Conservation (phyloP, 1,284 basidiomycete species). For the Neolentinus lepideus region DNA sequence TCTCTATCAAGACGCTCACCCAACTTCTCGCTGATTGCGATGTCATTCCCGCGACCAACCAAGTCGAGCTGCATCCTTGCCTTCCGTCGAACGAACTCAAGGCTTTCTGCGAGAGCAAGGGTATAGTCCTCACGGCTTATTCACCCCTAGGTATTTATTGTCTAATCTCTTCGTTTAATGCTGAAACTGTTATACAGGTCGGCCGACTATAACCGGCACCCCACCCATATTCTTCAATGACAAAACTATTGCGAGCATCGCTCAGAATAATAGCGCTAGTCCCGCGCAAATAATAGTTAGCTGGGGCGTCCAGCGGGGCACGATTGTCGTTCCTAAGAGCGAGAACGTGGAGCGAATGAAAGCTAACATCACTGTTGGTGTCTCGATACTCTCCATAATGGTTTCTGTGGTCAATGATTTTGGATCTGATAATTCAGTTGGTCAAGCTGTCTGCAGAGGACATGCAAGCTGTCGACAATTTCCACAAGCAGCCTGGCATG, state of each 20-base stretch:
- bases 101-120: slow-evolving; percentile 40
- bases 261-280: slow-evolving; percentile 31
- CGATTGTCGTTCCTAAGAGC: slow-evolving; percentile 32
- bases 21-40: slow-evolving; percentile 26
- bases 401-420: background rate
- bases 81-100: slow-evolving; percentile 44
- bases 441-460: slow-evolving; percentile 9
- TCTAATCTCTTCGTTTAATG: background rate
- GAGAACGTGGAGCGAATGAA: slow-evolving; percentile 30
- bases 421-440: slow-evolving; percentile 18
- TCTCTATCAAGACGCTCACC: slow-evolving; percentile 31
- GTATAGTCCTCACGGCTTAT: slow-evolving; percentile 55
- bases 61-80: slow-evolving; percentile 43
- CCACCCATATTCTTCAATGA: slow-evolving; percentile 5
- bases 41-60: slow-evolving; percentile 43
- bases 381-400: background rate
- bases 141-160: slow-evolving; percentile 40
- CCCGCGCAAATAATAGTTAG: slow-evolving; percentile 40
- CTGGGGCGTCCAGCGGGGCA: slow-evolving; percentile 32
- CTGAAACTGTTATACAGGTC: background rate
- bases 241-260: slow-evolving; percentile 28
- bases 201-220: no score
- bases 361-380: slow-evolving; percentile 29
- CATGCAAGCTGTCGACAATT: slow-evolving; percentile 17
- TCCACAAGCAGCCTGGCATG: slow-evolving; percentile 33